phyloP scores from a whole-genome alignment of 805 yeast species.

The Starmerella ratchasimensis region DNA sequence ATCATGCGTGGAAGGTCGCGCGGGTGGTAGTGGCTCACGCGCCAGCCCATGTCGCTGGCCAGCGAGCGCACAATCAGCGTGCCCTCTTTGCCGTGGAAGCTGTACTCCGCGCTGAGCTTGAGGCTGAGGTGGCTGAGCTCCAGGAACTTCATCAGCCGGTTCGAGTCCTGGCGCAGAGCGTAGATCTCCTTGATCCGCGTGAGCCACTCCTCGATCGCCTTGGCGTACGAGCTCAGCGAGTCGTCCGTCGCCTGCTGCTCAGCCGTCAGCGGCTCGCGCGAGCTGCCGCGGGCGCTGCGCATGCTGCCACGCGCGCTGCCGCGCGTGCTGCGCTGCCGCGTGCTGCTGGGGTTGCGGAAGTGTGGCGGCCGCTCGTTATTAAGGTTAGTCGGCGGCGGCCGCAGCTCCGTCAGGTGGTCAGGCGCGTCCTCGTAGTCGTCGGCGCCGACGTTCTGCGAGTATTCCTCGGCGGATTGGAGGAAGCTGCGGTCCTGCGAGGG shows the following conservation, averaged over 20 bases:
- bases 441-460: too few species aligned
- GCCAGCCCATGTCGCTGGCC: constrained; percentile 87
- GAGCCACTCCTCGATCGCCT: constrained; percentile 50
- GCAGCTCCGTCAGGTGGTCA: too few species aligned
- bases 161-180: constrained; percentile 66
- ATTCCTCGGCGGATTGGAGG: too few species aligned
- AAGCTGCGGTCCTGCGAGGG: too few species aligned
- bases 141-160: constrained; percentile 68
- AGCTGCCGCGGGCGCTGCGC: too few species aligned
- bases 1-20: constrained; percentile 78
- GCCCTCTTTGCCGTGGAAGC: constrained; percentile 83
- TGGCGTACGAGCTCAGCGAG: constrained; percentile 5
- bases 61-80: constrained; percentile 63
- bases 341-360: too few species aligned
- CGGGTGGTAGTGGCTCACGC: constrained; percentile 75
- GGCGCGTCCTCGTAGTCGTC: too few species aligned
- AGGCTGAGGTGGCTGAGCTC: constrained; percentile 85
- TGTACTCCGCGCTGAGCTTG: constrained; percentile 65
- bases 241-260: not conserved
- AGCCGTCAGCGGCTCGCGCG: too few species aligned
- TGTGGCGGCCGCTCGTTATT: too few species aligned
- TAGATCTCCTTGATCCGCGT: constrained; percentile 44
- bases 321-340: too few species aligned
- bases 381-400: too few species aligned
- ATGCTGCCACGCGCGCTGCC: too few species aligned